Base-by-base conservation (phyloP, 768 basidiomycete genomes). In the Hericium rajendrae region DNA sequence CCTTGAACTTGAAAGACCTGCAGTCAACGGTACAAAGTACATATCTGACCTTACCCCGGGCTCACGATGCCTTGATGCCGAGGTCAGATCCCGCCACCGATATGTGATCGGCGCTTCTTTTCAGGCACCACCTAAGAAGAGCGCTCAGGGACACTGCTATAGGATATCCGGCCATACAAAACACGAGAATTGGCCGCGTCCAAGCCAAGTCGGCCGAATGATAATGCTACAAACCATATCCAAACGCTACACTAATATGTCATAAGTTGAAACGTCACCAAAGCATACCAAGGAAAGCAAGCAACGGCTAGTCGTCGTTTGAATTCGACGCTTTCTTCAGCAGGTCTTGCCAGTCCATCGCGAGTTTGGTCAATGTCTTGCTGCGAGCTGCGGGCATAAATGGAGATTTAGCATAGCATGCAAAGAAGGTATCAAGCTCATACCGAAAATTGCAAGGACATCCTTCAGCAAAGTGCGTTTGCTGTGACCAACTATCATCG, bases 391-490 rank as follows among this genome's bases (percentile, higher is more conserved):
- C 22, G 15, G 22, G 48, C 5, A 26, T 10, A 18, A 16, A 32
- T 37, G 3, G 13, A 49, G 38, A 26, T 32, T 9, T 13, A 26
- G 12, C 6, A 13, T 18, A 54, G 53, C 6, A 6, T 48, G 26
- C 20, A 18, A 16, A 22, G 16, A 56, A 28, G 15, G 43, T 20
- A 49, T 55, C 38, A n/a, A 39, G 20, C 32, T 72, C 85, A 57
- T 62, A 93, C 91, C 87, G 64, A 94, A 91, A 22, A 88, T 74
- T 18, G 74, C 73, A 22, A 94, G 69, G 4, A 97, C 88, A 49
- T 95, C 92, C 57, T 80, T 84, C 40, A 94, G 71, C 40, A 97
- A 71, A 61, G 94, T 92, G 26, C 93, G 84, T 68, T 94, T 94
- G 11, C 77, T 63, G 66, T 91, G 65, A 0, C 91, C 92, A 49